These are phyloP conservation scores for Arxiozyma bovina DNA, from an alignment of 1,139 yeast species.

Conservation along the genomic window DNA sequence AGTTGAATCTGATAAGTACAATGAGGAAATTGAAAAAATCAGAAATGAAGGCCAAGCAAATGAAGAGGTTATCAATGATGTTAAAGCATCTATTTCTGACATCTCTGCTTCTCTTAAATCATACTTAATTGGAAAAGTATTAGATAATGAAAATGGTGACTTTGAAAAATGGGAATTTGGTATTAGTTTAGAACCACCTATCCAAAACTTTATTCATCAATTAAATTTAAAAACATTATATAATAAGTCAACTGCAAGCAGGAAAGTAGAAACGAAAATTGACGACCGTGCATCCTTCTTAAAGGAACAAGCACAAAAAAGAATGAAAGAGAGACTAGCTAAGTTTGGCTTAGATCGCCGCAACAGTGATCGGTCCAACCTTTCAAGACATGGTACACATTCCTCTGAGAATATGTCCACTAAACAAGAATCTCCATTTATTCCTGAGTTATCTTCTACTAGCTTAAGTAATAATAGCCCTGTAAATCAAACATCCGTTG, in stretches of 20 bases:
- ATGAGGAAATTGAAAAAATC: conserved; percentile 47
- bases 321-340: conserved; percentile 84
- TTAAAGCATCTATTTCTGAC: conserved; percentile 64
- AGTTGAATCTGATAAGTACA: conserved; percentile 50
- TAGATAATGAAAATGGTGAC: conserved; percentile 40
- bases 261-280: conserved; percentile 33
- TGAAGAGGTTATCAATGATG: conserved; percentile 55
- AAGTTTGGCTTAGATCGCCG: conserved; percentile 63
- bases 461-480: background rate
- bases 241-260: background rate
- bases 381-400: conserved; percentile 7
- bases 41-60: conserved; percentile 48
- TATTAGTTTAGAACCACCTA: conserved; percentile 62
- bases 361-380: conserved; percentile 10
- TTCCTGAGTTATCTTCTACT: background rate
- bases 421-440: conserved; percentile 3
- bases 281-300: conserved; percentile 76
- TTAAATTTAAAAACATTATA: conserved; percentile 31
- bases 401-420: conserved; percentile 10
- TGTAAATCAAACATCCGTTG: background rate
- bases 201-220: conserved; percentile 52
- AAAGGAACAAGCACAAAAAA: conserved; percentile 82
- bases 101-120: conserved; percentile 58
- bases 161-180: conserved; percentile 80
- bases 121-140: conserved; percentile 32